Percentiles rank a stretch among this genome's conserved stretches.
phyloP scores from a whole-genome alignment of 108 stramenopile genomes.

The Skeletonema costatum region DNA sequence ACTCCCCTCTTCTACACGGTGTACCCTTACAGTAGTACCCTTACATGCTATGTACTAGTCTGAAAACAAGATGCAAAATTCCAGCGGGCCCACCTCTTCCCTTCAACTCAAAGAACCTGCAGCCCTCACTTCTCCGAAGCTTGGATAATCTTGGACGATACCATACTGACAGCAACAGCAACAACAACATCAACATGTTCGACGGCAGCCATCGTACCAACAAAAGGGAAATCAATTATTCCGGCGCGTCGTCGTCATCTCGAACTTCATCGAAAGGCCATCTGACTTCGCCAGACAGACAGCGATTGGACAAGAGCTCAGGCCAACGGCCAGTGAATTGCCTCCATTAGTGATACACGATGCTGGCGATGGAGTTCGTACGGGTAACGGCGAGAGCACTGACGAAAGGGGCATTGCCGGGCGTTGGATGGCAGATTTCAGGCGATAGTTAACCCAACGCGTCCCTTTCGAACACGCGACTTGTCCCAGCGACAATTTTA shows the following conservation, averaged over 20 bases:
- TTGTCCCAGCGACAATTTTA: not conserved
- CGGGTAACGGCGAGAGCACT: not conserved
- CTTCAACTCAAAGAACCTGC: too few relatives aligned
- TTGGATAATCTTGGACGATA: too few relatives aligned
- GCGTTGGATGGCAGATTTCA: conserved; percentile 8
- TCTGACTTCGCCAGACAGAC: conserved; percentile 17
- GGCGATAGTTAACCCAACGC: not conserved
- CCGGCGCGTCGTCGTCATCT: conserved; percentile 26
- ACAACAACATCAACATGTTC: conserved; percentile 16
- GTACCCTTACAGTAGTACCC: too few relatives aligned
- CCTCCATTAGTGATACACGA: conserved; percentile 7
- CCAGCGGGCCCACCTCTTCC: too few relatives aligned
- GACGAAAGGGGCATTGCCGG: conserved; percentile 23
- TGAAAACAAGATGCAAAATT: too few relatives aligned
- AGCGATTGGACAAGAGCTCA: conserved; percentile 27
- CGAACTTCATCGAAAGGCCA: conserved; percentile 15
- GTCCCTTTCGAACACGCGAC: too few relatives aligned
- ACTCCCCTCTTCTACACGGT: too few relatives aligned
- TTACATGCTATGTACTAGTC: too few relatives aligned
- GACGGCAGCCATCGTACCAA: conserved; percentile 47
- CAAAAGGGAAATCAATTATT: conserved; percentile 40
- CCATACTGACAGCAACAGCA: too few relatives aligned
- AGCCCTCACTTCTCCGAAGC: too few relatives aligned
- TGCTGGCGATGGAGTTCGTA: conserved; percentile 37
- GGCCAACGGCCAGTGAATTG: conserved; percentile 31